phyloP scores from a whole-genome alignment of 352 stramenopile species.

The Phytophthora capsici region DNA sequence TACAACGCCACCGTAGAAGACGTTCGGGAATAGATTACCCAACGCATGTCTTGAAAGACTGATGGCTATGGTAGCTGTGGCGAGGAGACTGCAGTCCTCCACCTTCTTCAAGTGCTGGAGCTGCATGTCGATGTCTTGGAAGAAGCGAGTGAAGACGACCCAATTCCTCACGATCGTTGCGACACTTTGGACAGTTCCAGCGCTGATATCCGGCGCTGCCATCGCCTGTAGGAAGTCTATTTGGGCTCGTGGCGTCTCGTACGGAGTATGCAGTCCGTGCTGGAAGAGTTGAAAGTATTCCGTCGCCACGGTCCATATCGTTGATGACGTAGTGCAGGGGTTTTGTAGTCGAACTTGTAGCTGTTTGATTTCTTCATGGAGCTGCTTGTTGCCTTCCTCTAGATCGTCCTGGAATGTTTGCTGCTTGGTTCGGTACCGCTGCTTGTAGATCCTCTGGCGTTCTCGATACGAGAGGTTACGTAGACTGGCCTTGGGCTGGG shows the following conservation, averaged over 20 bases:
- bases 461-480: background rate
- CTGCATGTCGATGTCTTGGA: background rate
- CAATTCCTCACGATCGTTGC: slow-evolving; percentile 5
- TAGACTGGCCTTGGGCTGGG: too few species aligned
- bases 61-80: background rate
- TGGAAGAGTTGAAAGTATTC: slow-evolving; percentile 6
- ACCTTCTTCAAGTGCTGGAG: background rate
- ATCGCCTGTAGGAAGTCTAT: background rate
- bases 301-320: slow-evolving; percentile 4
- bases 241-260: background rate
- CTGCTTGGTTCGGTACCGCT: slow-evolving; percentile 1
- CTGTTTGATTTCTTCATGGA: slow-evolving; percentile 1
- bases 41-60: background rate
- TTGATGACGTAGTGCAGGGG: background rate
- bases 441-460: background rate
- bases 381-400: background rate
- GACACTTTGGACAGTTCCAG: slow-evolving; percentile 1
- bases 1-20: background rate
- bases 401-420: background rate
- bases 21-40: slow-evolving; percentile 1
- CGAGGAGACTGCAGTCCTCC: background rate
- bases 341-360: background rate
- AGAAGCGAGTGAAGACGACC: slow-evolving; percentile 3
- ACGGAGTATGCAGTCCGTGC: background rate
- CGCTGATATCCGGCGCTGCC: background rate